Conservation (phyloP, 441 rosid species). For the Isatis lusitanica region DNA sequence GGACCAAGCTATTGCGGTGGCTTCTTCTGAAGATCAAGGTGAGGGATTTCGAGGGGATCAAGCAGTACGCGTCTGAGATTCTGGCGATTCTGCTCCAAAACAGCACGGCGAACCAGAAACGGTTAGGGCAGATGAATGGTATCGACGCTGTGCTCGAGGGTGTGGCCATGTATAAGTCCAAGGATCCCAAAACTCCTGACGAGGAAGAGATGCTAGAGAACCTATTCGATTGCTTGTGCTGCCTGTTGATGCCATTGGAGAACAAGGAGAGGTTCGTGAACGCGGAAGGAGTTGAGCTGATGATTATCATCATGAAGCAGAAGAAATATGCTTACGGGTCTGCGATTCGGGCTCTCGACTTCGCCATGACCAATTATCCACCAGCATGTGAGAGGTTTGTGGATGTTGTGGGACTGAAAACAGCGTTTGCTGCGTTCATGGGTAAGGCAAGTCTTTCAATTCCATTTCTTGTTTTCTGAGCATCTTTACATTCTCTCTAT, state of each 20-base stretch:
- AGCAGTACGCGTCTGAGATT: constrained; percentile 95
- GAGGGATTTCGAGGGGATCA: constrained; percentile 83
- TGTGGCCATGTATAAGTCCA: constrained; percentile 89
- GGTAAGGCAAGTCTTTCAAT: constrained; percentile 88
- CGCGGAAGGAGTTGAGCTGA: constrained; percentile 97
- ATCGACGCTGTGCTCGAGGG: constrained; percentile 92
- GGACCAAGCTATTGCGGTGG: constrained; percentile 85
- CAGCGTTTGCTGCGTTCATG: constrained; percentile 98
- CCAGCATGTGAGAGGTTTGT: constrained; percentile 97
- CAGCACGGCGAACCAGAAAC: constrained; percentile 82
- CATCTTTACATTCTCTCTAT: neutral
- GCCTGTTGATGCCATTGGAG: constrained; percentile 96
- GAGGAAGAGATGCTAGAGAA: constrained; percentile 99
- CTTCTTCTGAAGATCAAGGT: constrained; percentile 74
- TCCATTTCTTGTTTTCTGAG: constrained; percentile 9
- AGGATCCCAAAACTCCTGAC: constrained; percentile 86
- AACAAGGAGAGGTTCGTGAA: constrained; percentile 94
- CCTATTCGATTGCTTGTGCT: constrained; percentile 82
- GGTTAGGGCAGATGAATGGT: constrained; percentile 91
- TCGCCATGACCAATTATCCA: constrained; percentile 94
- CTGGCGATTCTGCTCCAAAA: constrained; percentile 86
- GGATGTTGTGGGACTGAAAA: constrained; percentile 92
- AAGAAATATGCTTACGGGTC: constrained; percentile 94
- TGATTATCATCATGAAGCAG: constrained; percentile 98
- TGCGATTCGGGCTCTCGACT: constrained; percentile 89